phyloP scores from a whole-genome alignment of 2,329 filamentous ascomycete species.

The Neodidymelliopsis sp. region DNA sequence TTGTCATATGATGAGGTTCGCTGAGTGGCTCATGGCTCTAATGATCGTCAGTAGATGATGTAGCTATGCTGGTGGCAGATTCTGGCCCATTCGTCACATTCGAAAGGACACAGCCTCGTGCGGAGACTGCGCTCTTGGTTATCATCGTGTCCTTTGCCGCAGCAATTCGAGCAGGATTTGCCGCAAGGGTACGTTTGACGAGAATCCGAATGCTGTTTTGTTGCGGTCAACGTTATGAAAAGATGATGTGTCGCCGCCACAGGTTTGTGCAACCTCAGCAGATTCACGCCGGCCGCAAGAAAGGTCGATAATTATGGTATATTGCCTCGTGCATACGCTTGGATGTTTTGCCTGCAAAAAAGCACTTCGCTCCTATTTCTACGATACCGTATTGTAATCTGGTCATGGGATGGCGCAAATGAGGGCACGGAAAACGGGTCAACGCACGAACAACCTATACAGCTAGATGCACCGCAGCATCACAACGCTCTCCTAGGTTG shows the following conservation, averaged over 20 bases:
- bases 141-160: neutral
- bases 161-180: neutral
- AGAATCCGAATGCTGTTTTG: neutral
- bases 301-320: slow-evolving; percentile 1
- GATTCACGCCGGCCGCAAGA: neutral
- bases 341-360: no score
- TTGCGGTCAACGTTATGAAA: slow-evolving; percentile 1
- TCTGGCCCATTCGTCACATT: slow-evolving; percentile 3
- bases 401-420: neutral
- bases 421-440: neutral
- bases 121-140: neutral
- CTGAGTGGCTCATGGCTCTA: slow-evolving; percentile 1
- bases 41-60: slow-evolving; percentile 18
- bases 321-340: slow-evolving; percentile 12
- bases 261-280: slow-evolving; percentile 14
- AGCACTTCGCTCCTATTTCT: neutral
- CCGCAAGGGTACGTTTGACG: neutral
- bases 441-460: neutral
- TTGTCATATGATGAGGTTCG: neutral
- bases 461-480: neutral
- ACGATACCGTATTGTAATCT: neutral
- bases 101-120: slow-evolving; percentile 6
- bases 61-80: slow-evolving; percentile 1
- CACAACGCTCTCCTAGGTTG: neutral
- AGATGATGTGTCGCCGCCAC: slow-evolving; percentile 15